phyloP scores from a whole-genome alignment of 441 rosid genomes.

The Erysimum cheiri region DNA sequence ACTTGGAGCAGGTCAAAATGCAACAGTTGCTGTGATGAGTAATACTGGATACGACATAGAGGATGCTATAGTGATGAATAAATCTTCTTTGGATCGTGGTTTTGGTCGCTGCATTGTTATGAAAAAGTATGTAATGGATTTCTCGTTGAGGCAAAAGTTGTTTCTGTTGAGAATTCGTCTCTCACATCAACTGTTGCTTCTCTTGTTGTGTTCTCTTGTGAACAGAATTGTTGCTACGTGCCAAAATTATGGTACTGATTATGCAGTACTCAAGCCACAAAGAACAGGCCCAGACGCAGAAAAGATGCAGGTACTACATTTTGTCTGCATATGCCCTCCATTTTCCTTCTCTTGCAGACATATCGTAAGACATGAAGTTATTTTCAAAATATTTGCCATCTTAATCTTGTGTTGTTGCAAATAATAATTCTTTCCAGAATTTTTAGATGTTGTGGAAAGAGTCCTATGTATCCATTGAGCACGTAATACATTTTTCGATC shows the following conservation, averaged over 20 bases:
- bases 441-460: slow-evolving; percentile 20
- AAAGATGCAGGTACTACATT: slow-evolving; percentile 71
- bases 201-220: too few relatives aligned
- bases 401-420: slow-evolving; percentile 17
- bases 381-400: neutral
- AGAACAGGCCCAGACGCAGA: slow-evolving; percentile 66
- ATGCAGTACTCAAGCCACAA: too few relatives aligned
- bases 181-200: slow-evolving; percentile 24
- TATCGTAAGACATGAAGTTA: neutral
- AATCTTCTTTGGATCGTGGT: slow-evolving; percentile 96
- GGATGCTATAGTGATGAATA: slow-evolving; percentile 99
- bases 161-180: slow-evolving; percentile 19
- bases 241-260: too few relatives aligned
- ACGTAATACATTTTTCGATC: neutral
- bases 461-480: slow-evolving; percentile 2
- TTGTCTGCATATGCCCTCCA: slow-evolving; percentile 14
- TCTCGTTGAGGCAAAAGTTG: neutral
- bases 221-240: slow-evolving; percentile 59
- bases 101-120: slow-evolving; percentile 97
- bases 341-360: slow-evolving; percentile 12
- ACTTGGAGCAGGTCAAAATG: slow-evolving; percentile 99
- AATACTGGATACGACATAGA: slow-evolving; percentile 98
- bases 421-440: neutral
- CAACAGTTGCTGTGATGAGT: slow-evolving; percentile 99
- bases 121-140: slow-evolving; percentile 66